Evolutionary conservation across 2,329 filamentous ascomycete species (phyloP).

Genomic region (Trichoderma breve): DNA sequence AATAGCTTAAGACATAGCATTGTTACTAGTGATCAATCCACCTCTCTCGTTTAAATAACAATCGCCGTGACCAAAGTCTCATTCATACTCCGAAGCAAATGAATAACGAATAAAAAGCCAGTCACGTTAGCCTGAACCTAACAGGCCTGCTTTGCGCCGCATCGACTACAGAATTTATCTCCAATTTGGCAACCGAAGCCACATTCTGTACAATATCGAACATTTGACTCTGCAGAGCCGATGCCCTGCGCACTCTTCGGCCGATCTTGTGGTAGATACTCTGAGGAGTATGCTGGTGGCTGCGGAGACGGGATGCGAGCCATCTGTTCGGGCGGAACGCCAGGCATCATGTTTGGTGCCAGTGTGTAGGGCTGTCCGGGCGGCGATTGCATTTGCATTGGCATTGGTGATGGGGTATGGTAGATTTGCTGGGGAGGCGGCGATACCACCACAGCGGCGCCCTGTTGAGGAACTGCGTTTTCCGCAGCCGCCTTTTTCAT

Average conservation of each 20-base stretch:
- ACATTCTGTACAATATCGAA: conserved; percentile 2
- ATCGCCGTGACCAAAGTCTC: neutral
- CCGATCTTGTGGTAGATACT: neutral
- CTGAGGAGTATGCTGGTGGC: neutral
- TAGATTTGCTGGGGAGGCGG: neutral
- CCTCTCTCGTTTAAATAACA: neutral
- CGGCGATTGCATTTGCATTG: conserved; percentile 1
- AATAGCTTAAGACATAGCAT: neutral
- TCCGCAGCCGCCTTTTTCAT: neutral
- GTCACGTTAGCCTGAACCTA: neutral
- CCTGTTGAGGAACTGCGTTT: neutral
- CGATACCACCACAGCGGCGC: neutral
- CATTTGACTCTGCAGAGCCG: neutral
- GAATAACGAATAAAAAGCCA: neutral
- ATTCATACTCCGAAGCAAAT: neutral
- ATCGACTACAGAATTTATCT: neutral
- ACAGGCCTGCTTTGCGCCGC: neutral
- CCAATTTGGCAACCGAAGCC: neutral
- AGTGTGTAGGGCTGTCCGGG: neutral
- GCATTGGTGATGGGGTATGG: neutral
- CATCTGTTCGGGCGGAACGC: neutral
- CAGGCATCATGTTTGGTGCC: neutral
- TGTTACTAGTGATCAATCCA: neutral
- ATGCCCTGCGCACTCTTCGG: neutral
- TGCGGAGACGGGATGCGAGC: neutral